phyloP scores from a whole-genome alignment of 225 moss, liverwort and hornwort genomes.

The Lunularia cruciata region DNA sequence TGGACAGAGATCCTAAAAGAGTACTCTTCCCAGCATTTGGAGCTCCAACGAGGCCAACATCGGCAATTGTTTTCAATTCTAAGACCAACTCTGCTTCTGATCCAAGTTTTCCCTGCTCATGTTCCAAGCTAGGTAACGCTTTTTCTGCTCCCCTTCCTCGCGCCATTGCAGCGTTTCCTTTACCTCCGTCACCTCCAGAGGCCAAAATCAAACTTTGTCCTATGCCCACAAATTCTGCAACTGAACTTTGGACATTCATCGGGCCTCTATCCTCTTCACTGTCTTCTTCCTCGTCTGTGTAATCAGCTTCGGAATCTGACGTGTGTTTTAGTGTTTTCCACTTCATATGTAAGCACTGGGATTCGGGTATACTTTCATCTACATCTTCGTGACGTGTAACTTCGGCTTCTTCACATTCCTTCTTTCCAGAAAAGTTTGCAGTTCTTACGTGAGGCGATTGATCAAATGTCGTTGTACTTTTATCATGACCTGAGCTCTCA shows the following conservation, averaged over 20 bases:
- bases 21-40: conserved; percentile 97
- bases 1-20: conserved; percentile 78
- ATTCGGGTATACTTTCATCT: not conserved
- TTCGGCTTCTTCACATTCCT: not conserved
- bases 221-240: conserved; percentile 75
- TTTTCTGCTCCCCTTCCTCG: conserved; percentile 73
- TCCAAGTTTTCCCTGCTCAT: conserved; percentile 73
- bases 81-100: conserved; percentile 81
- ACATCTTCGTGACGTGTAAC: conserved; percentile 14
- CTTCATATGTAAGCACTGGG: not conserved
- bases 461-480: conserved; percentile 3
- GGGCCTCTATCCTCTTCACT: conserved; percentile 16
- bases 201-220: conserved; percentile 83
- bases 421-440: not conserved
- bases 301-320: conserved; percentile 28
- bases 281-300: conserved; percentile 30
- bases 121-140: conserved; percentile 72
- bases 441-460: not conserved
- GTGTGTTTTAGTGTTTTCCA: too few species aligned
- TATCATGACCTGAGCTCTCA: conserved; percentile 9
- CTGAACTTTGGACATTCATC: conserved; percentile 34
- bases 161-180: conserved; percentile 83
- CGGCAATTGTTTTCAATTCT: conserved; percentile 85
- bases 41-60: conserved; percentile 90
- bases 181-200: conserved; percentile 80